A percentile compares a stretch with the other conserved stretches of the same genome.
Evolutionary conservation across 1,139 yeast genomes (phyloP).

Genomic region (Debaryomycetaceae sp.): DNA sequence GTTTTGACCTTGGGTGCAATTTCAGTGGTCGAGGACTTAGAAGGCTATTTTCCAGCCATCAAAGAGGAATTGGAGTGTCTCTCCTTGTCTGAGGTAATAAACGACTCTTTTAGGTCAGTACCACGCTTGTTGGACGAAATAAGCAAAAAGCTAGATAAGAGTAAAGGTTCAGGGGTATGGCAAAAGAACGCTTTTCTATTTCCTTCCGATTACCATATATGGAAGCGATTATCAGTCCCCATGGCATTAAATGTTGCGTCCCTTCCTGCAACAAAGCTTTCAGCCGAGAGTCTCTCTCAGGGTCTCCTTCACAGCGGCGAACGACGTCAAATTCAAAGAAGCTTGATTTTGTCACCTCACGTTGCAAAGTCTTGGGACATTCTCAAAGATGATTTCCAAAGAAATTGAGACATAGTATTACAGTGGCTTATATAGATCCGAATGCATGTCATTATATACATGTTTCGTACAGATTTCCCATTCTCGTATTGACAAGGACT

Average conservation of each 20-base stretch:
- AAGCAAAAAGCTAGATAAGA: constrained; percentile 25
- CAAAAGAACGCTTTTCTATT: constrained; percentile 68
- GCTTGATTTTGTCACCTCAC: constrained; percentile 34
- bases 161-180: constrained; percentile 41
- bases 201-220: constrained; percentile 65
- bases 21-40: constrained; percentile 59
- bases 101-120: constrained; percentile 51
- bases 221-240: constrained; percentile 58
- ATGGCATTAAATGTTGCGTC: constrained; percentile 47
- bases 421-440: too few relatives aligned
- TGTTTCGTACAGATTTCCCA: too few relatives aligned
- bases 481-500: too few relatives aligned
- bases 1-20: constrained; percentile 79
- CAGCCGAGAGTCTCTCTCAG: constrained; percentile 49
- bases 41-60: constrained; percentile 60
- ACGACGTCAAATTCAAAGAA: constrained; percentile 58
- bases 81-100: constrained; percentile 42
- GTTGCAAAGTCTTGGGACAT: not conserved
- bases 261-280: constrained; percentile 48
- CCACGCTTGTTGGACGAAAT: constrained; percentile 61
- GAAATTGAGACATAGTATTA: too few relatives aligned
- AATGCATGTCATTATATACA: too few relatives aligned
- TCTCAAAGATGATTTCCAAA: not conserved
- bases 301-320: constrained; percentile 46
- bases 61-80: constrained; percentile 61